Evolutionary conservation across 805 yeast species (phyloP).

Genomic region (Schizosaccharomyces osmophilus): DNA sequence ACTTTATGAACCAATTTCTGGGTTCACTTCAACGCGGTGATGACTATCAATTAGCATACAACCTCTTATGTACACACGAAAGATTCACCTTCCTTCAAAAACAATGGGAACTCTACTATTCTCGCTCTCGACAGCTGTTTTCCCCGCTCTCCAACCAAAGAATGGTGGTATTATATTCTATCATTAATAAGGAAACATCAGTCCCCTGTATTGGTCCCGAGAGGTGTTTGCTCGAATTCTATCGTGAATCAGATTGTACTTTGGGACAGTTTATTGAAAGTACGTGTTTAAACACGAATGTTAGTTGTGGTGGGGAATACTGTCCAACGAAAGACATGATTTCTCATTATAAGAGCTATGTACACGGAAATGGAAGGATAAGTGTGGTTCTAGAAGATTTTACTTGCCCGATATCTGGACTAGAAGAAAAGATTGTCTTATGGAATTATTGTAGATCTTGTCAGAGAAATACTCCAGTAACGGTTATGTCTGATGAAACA

Average conservation of each 20-base stretch:
- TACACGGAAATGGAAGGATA: constrained; percentile 63
- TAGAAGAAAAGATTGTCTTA: constrained; percentile 47
- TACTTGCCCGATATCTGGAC: constrained; percentile 30
- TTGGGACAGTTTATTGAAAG: constrained; percentile 76
- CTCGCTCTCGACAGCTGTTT: constrained; percentile 28
- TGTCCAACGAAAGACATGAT: constrained; percentile 24
- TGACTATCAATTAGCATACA: not conserved
- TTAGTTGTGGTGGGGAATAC: constrained; percentile 60
- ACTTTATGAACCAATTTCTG: no score
- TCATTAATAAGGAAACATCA: constrained; percentile 59
- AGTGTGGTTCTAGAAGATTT: constrained; percentile 48
- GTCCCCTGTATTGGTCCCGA: constrained; percentile 89
- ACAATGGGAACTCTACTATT: constrained; percentile 44
- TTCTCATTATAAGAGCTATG: constrained; percentile 62
- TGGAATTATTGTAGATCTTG: constrained; percentile 85
- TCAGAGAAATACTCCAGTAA: constrained; percentile 44
- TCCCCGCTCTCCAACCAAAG: constrained; percentile 58
- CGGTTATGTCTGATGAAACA: constrained; percentile 63
- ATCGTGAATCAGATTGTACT: constrained; percentile 74
- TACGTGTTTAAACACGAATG: constrained; percentile 38
- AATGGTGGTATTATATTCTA: constrained; percentile 52
- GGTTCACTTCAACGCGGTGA: not conserved
- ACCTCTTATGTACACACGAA: not conserved
- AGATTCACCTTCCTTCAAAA: constrained; percentile 14
- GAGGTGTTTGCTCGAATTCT: constrained; percentile 58